phyloP scores from a whole-genome alignment of 352 stramenopile genomes.

The Aphanomyces invadans region DNA sequence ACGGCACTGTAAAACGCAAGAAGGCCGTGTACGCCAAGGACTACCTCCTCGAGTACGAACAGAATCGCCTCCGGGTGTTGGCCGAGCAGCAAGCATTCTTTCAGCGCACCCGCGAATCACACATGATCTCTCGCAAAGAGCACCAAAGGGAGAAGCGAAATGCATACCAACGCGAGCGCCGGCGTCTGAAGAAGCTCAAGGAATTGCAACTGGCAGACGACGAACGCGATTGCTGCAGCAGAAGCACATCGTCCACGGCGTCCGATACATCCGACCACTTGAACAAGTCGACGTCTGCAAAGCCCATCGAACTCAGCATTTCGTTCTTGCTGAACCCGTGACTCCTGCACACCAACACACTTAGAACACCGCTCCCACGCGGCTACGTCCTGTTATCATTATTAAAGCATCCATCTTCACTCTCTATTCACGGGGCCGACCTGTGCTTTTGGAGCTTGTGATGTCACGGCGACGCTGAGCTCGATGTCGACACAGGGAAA shows the following conservation, averaged over 20 bases:
- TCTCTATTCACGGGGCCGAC: too few species aligned
- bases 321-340: slow-evolving; percentile 9
- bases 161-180: slow-evolving; percentile 8
- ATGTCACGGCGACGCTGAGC: too few species aligned
- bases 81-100: slow-evolving; percentile 1
- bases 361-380: neutral
- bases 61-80: neutral
- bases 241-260: neutral
- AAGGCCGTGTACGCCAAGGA: slow-evolving; percentile 25
- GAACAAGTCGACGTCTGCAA: neutral
- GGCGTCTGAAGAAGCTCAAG: slow-evolving; percentile 6
- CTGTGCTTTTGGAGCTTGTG: too few species aligned
- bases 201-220: neutral
- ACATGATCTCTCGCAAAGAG: slow-evolving; percentile 7
- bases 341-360: neutral
- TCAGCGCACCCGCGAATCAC: neutral
- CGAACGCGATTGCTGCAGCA: neutral
- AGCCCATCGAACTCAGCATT: slow-evolving; percentile 12
- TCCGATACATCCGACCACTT: neutral
- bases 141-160: slow-evolving; percentile 14
- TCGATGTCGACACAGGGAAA: too few species aligned
- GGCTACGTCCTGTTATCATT: neutral
- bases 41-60: slow-evolving; percentile 1
- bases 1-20: neutral
- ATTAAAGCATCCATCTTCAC: neutral